phyloP scores from a whole-genome alignment of 2,329 filamentous ascomycete species.

The Aureobasidium sp. region DNA sequence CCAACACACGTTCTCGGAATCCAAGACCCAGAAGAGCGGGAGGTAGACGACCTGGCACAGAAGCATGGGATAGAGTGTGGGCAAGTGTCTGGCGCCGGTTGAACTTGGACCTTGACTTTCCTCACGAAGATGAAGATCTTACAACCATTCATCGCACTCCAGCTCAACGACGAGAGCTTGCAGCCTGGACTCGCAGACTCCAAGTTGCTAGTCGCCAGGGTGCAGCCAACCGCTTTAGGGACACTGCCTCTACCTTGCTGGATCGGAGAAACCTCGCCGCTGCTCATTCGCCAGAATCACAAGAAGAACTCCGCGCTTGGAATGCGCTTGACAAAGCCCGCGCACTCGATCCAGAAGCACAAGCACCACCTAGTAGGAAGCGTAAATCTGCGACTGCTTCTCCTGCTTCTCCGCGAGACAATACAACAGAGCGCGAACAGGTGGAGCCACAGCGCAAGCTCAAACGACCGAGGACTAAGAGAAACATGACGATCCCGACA shows the following conservation, averaged over 20 bases:
- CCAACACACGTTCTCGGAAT: neutral
- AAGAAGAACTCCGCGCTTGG: slow-evolving; percentile 78
- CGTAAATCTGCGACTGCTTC: slow-evolving; percentile 71
- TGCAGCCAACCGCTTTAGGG: slow-evolving; percentile 50
- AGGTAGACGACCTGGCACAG: slow-evolving; percentile 20
- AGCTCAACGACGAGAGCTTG: slow-evolving; percentile 50
- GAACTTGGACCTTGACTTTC: slow-evolving; percentile 74
- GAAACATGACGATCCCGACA: slow-evolving; percentile 45
- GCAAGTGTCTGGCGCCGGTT: slow-evolving; percentile 77
- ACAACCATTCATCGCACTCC: slow-evolving; percentile 44
- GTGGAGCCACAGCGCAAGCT: slow-evolving; percentile 69
- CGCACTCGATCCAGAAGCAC: slow-evolving; percentile 51
- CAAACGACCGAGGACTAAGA: slow-evolving; percentile 76
- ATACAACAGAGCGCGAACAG: slow-evolving; percentile 27
- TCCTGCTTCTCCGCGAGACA: slow-evolving; percentile 52
- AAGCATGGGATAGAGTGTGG: slow-evolving; percentile 72
- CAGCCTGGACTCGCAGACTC: slow-evolving; percentile 77
- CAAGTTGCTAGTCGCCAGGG: slow-evolving; percentile 75
- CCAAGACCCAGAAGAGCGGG: slow-evolving; percentile 13
- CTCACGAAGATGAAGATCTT: slow-evolving; percentile 62
- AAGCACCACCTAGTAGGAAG: slow-evolving; percentile 50
- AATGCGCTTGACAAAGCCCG: slow-evolving; percentile 81
- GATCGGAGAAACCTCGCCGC: slow-evolving; percentile 29
- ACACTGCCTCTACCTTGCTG: slow-evolving; percentile 51
- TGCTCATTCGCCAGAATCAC: slow-evolving; percentile 45